Conservation (phyloP, 1,139 yeast species). For the Candida tunisiensis region DNA sequence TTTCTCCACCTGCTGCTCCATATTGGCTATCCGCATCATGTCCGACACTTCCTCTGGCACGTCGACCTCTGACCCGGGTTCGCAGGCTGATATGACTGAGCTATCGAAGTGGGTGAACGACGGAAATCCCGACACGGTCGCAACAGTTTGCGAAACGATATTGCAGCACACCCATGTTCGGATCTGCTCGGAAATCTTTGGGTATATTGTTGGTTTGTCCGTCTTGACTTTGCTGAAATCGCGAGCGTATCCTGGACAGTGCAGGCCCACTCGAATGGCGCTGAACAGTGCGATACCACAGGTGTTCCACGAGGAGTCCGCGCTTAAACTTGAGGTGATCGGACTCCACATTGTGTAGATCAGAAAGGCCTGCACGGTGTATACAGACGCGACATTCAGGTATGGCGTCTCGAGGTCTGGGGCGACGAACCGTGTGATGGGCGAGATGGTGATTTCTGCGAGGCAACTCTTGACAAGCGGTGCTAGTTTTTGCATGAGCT, state of each 20-base stretch:
- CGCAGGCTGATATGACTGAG: slow-evolving; percentile 38
- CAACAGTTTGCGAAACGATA: slow-evolving; percentile 74
- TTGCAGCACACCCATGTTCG: slow-evolving; percentile 92
- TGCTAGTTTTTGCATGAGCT: slow-evolving; percentile 35
- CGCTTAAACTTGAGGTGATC: slow-evolving; percentile 78
- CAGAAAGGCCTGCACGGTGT: slow-evolving; percentile 83
- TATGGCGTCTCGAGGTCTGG: slow-evolving; percentile 31
- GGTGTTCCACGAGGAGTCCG: slow-evolving; percentile 92
- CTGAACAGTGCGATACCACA: slow-evolving; percentile 84
- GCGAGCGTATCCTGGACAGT: slow-evolving; percentile 48
- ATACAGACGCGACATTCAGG: slow-evolving; percentile 81
- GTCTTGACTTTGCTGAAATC: slow-evolving; percentile 30
- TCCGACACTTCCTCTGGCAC: slow-evolving; percentile 49
- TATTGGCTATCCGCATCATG: slow-evolving; percentile 67
- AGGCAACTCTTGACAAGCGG: slow-evolving; percentile 58
- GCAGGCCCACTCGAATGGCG: slow-evolving; percentile 82
- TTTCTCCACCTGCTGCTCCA: slow-evolving; percentile 72
- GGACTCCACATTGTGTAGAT: slow-evolving; percentile 94
- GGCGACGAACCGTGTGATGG: slow-evolving; percentile 69
- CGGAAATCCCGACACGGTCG: slow-evolving; percentile 89
- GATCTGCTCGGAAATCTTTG: slow-evolving; percentile 55
- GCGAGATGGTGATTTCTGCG: slow-evolving; percentile 80
- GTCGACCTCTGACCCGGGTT: slow-evolving; percentile 24
- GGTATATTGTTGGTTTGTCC: slow-evolving; percentile 12
- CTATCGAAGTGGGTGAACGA: slow-evolving; percentile 79